Evolutionary conservation across 2,329 filamentous ascomycete genomes (phyloP), one percentile per base, ranked within the genome.

Genomic region (Tolypocladium guangdongense): DNA sequence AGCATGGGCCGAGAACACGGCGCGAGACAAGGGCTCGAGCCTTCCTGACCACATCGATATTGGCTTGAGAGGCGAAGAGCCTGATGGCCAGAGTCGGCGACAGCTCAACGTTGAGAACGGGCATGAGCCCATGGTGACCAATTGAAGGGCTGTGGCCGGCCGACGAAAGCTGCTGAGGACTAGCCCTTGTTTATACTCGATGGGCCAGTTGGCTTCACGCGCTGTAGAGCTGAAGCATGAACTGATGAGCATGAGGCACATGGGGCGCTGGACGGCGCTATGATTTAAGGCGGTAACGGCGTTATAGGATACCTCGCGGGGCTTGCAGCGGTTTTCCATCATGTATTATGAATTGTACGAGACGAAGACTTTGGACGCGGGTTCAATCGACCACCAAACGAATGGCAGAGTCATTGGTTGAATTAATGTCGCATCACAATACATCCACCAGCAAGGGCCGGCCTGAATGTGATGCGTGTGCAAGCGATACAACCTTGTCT

Each of bases 1-100:
- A 54, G 83, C 86, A 1, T 99, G 92, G 90, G 86, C 89, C 11
- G 92, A 97, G 69, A 75, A 76, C 20, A 78, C 78, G 52, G 84
- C 81, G 3, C 64, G 70, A 11, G 64, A 68, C 7, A 64, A 63
- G 46, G 64, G 62, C 8, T 58, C 63, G 33, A 59, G 53, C 22
- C 58, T 71, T 6, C 69, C 70, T 2, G 64, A 67, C 20, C 61
- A 62, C 20, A 58, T 73, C 12, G 68, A 71, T 18, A 66, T 72
- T 49, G 71, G 71, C 33, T 56, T 73, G 22, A 62, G 66, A 49
- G 64, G 64, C 1, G 71, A 74, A 24, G 69, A 71, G n/a, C 50
- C 61, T 14, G 65, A 66, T 11, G 53, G 54, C 20, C 61, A 60
- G 7, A 48, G 54, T 43, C 58, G 65, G 64, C 54, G 58, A 54